phyloP scores from a whole-genome alignment of 164 flowering plant genomes.

The Litsea cubeba region DNA sequence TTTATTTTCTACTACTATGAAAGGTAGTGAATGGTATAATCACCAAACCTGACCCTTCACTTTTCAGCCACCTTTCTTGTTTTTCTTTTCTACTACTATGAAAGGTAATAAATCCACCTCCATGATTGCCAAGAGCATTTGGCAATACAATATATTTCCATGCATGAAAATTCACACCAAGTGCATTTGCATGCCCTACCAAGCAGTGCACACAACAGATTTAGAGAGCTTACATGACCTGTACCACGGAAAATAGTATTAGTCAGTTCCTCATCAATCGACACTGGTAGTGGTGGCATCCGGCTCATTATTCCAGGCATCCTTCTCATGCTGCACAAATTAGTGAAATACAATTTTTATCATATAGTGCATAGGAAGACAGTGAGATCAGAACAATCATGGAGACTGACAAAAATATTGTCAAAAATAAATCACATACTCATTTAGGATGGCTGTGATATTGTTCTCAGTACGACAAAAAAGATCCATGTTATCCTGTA shows the following conservation, averaged over 20 bases:
- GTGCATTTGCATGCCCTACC: neutral
- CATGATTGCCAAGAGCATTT: too few species aligned
- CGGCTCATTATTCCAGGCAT: conserved; percentile 85
- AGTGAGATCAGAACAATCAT: neutral
- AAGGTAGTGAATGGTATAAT: too few species aligned
- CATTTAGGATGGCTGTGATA: conserved; percentile 51
- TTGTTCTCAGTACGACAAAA: conserved; percentile 62
- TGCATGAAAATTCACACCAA: too few species aligned
- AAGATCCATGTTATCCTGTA: conserved; percentile 79
- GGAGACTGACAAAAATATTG: neutral
- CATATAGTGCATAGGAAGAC: neutral
- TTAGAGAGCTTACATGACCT: conserved; percentile 42
- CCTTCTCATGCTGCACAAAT: conserved; percentile 62
- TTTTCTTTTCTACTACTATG: too few species aligned
- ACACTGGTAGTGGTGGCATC: conserved; percentile 80
- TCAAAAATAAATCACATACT: conserved; percentile 35
- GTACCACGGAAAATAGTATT: conserved; percentile 43
- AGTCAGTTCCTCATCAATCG: conserved; percentile 70
- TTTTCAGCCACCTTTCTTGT: too few species aligned
- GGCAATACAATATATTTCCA: too few species aligned
- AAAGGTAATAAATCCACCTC: too few species aligned
- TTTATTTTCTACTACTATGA: too few species aligned
- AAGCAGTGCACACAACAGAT: neutral
- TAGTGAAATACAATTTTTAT: neutral
- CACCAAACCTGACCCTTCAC: too few species aligned